Percentiles rank a stretch among this genome's conserved stretches.
Evolutionary conservation across 306 rosid genomes (phyloP).

Genomic region (Cucumis hystrix): DNA sequence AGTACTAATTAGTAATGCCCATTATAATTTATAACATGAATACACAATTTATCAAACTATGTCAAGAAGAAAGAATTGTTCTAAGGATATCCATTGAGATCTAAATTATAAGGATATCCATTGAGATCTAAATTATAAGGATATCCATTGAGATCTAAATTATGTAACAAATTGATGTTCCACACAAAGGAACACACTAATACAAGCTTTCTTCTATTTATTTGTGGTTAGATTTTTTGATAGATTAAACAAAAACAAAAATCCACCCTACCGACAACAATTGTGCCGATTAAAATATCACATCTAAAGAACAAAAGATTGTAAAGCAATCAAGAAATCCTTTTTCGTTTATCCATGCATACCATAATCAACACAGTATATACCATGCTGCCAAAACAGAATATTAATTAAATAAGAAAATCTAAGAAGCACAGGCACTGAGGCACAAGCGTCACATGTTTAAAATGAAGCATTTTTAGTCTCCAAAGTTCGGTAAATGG

Average conservation of each 20-base stretch:
- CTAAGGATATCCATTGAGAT: background rate
- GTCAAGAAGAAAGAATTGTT: background rate
- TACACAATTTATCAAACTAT: background rate
- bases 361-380: background rate
- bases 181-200: background rate
- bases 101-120: background rate
- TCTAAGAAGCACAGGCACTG: background rate
- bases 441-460: no score
- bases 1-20: background rate
- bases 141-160: background rate
- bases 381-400: background rate
- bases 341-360: background rate
- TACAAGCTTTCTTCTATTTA: background rate
- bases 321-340: background rate
- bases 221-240: background rate
- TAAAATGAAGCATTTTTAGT: no score
- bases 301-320: background rate
- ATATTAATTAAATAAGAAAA: background rate
- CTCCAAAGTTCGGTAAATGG: no score
- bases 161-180: background rate
- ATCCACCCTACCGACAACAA: background rate
- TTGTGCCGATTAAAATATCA: background rate
- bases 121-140: background rate
- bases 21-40: background rate
- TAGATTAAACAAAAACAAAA: background rate